Percentiles rank a stretch among this genome's conserved stretches.
Evolutionary conservation across 257 asterid genomes (phyloP).

Genomic region (Solanum paucissectum): DNA sequence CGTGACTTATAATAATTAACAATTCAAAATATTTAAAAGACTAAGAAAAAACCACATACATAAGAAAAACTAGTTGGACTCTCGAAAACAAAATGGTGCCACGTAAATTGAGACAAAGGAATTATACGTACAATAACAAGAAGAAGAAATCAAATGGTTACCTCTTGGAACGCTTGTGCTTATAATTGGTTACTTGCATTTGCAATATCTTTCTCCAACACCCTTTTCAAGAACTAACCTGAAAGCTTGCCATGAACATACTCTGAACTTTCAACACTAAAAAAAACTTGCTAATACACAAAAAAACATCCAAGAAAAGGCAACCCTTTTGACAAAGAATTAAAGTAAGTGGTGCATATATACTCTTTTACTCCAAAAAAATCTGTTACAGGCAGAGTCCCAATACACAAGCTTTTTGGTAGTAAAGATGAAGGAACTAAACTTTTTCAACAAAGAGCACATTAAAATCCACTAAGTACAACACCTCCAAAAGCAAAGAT

Average conservation of each 20-base stretch:
- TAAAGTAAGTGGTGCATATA: background rate
- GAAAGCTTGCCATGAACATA: background rate
- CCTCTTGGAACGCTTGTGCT: slow-evolving; percentile 73
- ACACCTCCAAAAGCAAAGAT: background rate
- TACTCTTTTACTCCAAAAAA: background rate
- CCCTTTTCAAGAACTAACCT: slow-evolving; percentile 6
- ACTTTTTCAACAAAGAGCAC: background rate
- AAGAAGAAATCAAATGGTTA: slow-evolving; percentile 10
- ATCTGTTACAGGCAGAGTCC: background rate
- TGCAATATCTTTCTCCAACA: slow-evolving; percentile 27
- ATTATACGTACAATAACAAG: background rate
- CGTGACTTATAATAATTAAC: background rate
- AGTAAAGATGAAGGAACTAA: background rate
- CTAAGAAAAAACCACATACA: background rate
- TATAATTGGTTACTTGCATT: slow-evolving; percentile 9
- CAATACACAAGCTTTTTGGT: background rate
- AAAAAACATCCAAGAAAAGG: background rate
- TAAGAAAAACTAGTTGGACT: background rate
- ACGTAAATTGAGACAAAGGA: background rate
- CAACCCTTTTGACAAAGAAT: background rate
- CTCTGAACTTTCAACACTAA: background rate
- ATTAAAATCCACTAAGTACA: background rate
- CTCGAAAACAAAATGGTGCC: background rate
- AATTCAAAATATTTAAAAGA: background rate
- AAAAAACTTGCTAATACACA: background rate